Evolutionary conservation across 2,329 filamentous ascomycete species (phyloP).

Genomic region (Dryadomyces quercivorus): DNA sequence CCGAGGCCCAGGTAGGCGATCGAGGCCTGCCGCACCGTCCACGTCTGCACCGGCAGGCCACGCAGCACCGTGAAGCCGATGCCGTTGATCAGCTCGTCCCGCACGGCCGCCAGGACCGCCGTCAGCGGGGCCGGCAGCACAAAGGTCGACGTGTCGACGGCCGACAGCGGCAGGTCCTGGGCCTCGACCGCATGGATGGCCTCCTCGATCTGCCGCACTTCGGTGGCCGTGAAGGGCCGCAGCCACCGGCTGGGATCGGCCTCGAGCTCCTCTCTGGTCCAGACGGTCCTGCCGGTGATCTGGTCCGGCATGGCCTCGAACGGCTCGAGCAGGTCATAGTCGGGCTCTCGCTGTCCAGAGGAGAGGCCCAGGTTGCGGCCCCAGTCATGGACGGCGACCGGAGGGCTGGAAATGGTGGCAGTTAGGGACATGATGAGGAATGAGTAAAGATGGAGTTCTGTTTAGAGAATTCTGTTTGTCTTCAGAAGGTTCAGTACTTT

Average conservation of each 20-base stretch:
- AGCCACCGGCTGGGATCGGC: neutral
- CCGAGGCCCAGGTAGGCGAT: neutral
- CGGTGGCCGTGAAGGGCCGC: neutral
- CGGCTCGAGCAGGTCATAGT: neutral
- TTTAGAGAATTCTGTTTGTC: no score
- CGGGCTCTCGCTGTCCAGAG: neutral
- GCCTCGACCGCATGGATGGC: neutral
- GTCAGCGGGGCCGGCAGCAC: neutral
- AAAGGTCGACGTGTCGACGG: neutral
- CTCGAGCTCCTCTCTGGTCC: neutral
- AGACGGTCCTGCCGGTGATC: neutral
- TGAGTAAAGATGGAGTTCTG: no score
- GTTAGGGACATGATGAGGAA: neutral
- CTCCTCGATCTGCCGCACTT: neutral
- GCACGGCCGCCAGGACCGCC: neutral
- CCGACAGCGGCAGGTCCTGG: neutral
- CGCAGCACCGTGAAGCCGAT: neutral
- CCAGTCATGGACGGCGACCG: neutral
- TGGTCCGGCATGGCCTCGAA: neutral
- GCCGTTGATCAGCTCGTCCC: constrained; percentile 1
- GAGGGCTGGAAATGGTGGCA: neutral
- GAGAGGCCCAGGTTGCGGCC: neutral
- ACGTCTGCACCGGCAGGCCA: neutral
- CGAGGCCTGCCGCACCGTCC: neutral
- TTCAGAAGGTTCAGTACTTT: no score